Conservation (phyloP, 805 yeast genomes). For the Metschnikowia continentalis region DNA sequence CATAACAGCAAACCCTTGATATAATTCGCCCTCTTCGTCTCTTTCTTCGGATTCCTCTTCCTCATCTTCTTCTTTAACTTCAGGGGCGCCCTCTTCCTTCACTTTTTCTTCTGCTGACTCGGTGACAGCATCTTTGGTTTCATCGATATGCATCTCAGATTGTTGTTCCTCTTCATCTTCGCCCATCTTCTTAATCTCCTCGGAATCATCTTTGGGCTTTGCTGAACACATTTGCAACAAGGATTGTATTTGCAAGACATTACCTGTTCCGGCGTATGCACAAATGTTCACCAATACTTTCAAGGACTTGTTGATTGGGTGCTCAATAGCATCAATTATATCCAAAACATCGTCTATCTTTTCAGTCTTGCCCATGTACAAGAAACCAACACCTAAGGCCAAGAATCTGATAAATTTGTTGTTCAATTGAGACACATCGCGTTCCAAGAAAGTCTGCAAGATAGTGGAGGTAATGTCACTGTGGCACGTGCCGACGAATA, state of each 20-base stretch:
- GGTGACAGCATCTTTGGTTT: conserved; percentile 30
- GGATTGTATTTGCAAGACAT: conserved; percentile 89
- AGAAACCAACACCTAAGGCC: conserved; percentile 86
- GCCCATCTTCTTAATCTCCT: conserved; percentile 54
- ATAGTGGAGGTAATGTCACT: conserved; percentile 93
- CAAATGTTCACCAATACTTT: conserved; percentile 88
- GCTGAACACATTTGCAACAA: conserved; percentile 84
- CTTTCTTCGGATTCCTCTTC: conserved; percentile 26
- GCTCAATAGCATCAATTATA: conserved; percentile 91
- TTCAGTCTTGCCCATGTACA: conserved; percentile 91
- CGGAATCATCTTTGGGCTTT: conserved; percentile 54
- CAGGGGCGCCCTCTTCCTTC: conserved; percentile 15
- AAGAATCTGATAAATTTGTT: conserved; percentile 86
- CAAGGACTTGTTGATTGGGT: conserved; percentile 84
- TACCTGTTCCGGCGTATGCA: conserved; percentile 97
- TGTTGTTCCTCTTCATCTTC: conserved; percentile 22
- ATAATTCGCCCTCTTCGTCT: conserved; percentile 50
- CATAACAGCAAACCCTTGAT: conserved; percentile 85
- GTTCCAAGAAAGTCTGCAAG: conserved; percentile 83
- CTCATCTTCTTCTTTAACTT: conserved; percentile 15
- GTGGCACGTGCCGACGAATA: conserved; percentile 92
- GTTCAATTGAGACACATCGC: conserved; percentile 70
- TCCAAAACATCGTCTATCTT: conserved; percentile 92
- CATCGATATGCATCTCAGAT: conserved; percentile 23
- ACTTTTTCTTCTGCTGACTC: conserved; percentile 17